These are phyloP conservation scores for Kalanchoe fedtschenkoi DNA, from an alignment of 164 flowering plant genomes.

Conservation along the genomic window DNA sequence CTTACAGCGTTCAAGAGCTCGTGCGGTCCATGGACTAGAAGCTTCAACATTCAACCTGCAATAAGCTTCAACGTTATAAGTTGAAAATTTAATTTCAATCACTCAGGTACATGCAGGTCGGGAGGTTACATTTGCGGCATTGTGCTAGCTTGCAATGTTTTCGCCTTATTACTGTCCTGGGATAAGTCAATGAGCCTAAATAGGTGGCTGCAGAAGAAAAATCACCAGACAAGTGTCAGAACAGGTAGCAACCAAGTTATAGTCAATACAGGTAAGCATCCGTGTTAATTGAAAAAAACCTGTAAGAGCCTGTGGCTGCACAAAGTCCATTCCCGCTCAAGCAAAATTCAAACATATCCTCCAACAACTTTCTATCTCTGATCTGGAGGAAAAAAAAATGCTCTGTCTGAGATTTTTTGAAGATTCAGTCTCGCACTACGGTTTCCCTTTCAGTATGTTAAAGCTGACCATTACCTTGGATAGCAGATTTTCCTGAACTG, in stretches of 20 bases:
- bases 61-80: no score
- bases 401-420: slow-evolving; percentile 5
- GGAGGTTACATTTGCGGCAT: no score
- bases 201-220: no score
- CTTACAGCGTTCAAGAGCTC: no score
- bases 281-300: slow-evolving; percentile 34
- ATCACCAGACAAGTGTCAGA: background rate
- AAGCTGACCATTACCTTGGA: slow-evolving; percentile 54
- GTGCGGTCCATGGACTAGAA: no score
- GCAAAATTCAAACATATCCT: slow-evolving; percentile 57
- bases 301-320: slow-evolving; percentile 95
- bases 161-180: no score
- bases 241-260: no score
- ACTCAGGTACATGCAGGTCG: no score
- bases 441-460: background rate
- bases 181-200: no score
- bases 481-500: slow-evolving; percentile 89
- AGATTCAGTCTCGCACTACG: slow-evolving; percentile 3
- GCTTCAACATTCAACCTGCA: no score
- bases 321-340: slow-evolving; percentile 84
- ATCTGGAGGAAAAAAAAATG: background rate
- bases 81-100: no score
- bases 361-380: background rate
- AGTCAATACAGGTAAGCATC: background rate
- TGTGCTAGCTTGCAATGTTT: no score